Percentiles rank a stretch among this genome's conserved stretches.
Conservation (phyloP, 352 stramenopile species). For the Stramenopiles sp. region DNA sequence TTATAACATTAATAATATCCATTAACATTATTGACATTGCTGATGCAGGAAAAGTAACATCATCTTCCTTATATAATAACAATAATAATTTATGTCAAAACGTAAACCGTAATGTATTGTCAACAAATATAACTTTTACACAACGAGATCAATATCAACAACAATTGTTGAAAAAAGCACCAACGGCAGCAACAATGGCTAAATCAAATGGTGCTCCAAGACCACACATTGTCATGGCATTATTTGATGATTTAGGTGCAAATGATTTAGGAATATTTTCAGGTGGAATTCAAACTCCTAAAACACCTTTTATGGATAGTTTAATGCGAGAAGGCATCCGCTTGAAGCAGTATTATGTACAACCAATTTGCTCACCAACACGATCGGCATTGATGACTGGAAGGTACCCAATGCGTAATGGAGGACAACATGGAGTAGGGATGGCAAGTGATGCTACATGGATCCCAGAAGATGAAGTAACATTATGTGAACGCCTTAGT, state of each 20-base stretch:
- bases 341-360: constrained; percentile 11
- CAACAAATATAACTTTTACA: no score
- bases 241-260: not conserved
- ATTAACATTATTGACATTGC: no score
- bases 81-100: no score
- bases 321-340: not conserved
- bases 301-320: constrained; percentile 9
- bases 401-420: constrained; percentile 6
- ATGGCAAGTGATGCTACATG: not conserved
- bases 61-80: no score
- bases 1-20: no score
- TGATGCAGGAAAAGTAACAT: no score
- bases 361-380: constrained; percentile 6
- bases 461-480: constrained; percentile 23
- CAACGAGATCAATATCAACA: no score
- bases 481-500: constrained; percentile 21
- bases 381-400: constrained; percentile 9
- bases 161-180: no score
- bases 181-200: no score
- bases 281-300: not conserved
- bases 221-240: not conserved
- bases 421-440: not conserved
- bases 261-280: not conserved
- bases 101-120: no score
- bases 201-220: no score